Evolutionary conservation across 768 basidiomycete species (phyloP), one percentile per base, ranked within the genome.

Genomic region (Auricularia auricula-judae): DNA sequence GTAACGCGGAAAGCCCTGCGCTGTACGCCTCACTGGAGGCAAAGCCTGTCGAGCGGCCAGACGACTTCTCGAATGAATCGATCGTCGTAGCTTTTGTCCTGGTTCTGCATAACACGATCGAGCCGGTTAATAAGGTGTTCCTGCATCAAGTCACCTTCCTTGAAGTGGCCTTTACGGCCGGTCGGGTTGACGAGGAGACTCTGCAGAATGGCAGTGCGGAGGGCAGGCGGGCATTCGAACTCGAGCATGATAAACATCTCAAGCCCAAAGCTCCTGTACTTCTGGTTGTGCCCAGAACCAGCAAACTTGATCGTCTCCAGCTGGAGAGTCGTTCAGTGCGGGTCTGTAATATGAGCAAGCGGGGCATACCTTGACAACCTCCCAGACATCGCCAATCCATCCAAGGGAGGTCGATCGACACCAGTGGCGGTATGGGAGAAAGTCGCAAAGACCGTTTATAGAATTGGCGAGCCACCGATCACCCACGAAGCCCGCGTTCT

Each of bases 191-290:
- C 72, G 7, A 76, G 67, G 73, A 73, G 74, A 62, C 73, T 74
- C 36, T 63, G 66, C 33, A 74, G 34, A 54, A 73, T 68, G 0
- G 71, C 70, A 18, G 71, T 43, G 7, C 62, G 63, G 2, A 74
- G 65, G 11, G 63, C 68, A 3, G 44, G 35, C 11, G 62, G 72
- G 0, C 71, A 74, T 61, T 77, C 75, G 1, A 74, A 65, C 62
- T 78, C 75, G 3, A 78, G 66, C 36, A 65, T 64, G 8, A 60
- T 60, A 34, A 76, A 69, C 56, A 70, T 70, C 64, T 77, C 75
- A 23, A 78, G 73, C 0, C 74, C 66, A 65, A 77, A 78, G 7
- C 62, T 62, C 1, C 66, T 66, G 62, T 78, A 78, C 60, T 74
- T 74, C 4, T 16, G 16, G 29, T 67, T 36, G 63, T 77, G 75